phyloP scores from a whole-genome alignment of 2,329 filamentous ascomycete species.

The Aureobasidium sp. region DNA sequence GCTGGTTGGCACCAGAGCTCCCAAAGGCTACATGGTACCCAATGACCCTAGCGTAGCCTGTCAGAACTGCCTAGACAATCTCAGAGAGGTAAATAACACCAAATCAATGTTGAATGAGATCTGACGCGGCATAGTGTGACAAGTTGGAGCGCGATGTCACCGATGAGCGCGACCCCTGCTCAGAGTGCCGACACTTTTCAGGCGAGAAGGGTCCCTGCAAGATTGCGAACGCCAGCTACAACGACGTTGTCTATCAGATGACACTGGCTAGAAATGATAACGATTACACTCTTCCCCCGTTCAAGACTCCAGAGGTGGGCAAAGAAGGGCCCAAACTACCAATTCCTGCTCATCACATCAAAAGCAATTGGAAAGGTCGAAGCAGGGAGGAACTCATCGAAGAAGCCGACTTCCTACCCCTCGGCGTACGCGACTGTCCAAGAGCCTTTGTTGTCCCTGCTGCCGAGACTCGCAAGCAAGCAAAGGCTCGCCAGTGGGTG shows the following conservation, averaged over 20 bases:
- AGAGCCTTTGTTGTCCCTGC: background rate
- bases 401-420: background rate
- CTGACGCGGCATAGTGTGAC: background rate
- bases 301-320: background rate
- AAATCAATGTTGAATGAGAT: too few species aligned
- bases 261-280: background rate
- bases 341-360: background rate
- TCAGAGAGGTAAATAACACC: background rate
- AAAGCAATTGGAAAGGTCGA: background rate
- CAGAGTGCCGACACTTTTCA: conserved; percentile 13
- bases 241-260: background rate
- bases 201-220: background rate
- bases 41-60: background rate
- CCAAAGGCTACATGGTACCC: background rate
- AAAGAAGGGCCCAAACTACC: background rate
- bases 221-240: conserved; percentile 1
- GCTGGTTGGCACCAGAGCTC: background rate
- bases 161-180: conserved; percentile 7
- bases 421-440: background rate
- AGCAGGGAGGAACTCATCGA: background rate
- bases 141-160: background rate
- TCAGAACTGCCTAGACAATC: background rate
- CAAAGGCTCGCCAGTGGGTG: background rate
- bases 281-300: background rate
- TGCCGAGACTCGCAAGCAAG: background rate